Conservation (phyloP, 2,329 filamentous ascomycete genomes). For the Periconia digitata region DNA sequence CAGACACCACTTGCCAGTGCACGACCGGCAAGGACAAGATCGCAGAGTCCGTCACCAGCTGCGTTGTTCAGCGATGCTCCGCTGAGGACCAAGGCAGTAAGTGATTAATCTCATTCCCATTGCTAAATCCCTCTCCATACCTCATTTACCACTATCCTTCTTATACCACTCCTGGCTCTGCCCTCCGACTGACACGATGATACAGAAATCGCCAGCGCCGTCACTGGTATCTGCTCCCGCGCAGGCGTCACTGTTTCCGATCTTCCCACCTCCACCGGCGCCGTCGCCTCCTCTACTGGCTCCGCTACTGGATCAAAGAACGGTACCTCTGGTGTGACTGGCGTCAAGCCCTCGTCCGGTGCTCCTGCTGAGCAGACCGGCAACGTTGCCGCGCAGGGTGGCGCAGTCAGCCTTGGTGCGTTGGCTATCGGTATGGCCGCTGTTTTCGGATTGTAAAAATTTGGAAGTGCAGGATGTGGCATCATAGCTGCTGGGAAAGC, state of each 20-base stretch:
- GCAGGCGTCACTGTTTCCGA: constrained; percentile 28
- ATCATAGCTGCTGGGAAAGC: too few relatives aligned
- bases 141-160: not conserved
- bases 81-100: constrained; percentile 43
- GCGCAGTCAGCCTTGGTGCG: constrained; percentile 23
- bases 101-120: constrained; percentile 12
- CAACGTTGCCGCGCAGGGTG: constrained; percentile 21
- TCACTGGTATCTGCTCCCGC: constrained; percentile 28
- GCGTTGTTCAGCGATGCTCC: constrained; percentile 43
- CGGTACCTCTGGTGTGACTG: constrained; percentile 4
- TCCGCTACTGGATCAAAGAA: constrained; percentile 7
- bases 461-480: too few relatives aligned
- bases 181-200: not conserved
- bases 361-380: constrained; percentile 16
- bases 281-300: constrained; percentile 4
- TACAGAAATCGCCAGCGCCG: constrained; percentile 24
- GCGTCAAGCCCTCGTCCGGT: constrained; percentile 2
- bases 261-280: constrained; percentile 19
- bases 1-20: constrained; percentile 57
- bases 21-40: constrained; percentile 44
- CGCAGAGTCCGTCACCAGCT: constrained; percentile 43
- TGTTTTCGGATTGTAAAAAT: constrained; percentile 23
- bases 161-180: too few relatives aligned
- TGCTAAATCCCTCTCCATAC: not conserved
- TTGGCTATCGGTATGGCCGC: constrained; percentile 24